These are phyloP conservation scores for Penicillium ochrochloron DNA, from an alignment of 495 filamentous ascomycete species.

Conservation along the genomic window DNA sequence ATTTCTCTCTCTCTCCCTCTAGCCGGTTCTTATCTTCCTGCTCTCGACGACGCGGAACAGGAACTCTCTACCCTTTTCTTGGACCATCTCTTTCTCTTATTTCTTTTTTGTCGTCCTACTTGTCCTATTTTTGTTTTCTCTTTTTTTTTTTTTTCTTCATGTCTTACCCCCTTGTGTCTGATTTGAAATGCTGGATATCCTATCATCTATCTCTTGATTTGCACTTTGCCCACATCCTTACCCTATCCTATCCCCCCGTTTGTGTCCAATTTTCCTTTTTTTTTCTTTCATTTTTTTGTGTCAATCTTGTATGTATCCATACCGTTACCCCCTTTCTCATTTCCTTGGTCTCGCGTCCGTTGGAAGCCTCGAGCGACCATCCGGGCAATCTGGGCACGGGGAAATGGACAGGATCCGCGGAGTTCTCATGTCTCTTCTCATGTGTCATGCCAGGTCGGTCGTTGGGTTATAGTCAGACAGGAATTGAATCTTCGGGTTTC, in stretches of 20 bases:
- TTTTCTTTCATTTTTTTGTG: slow-evolving; percentile 15
- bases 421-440: slow-evolving; percentile 49
- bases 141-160: slow-evolving; percentile 25
- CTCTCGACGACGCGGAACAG: slow-evolving; percentile 48
- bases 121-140: slow-evolving; percentile 21
- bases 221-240: background rate
- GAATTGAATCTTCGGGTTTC: slow-evolving; percentile 39
- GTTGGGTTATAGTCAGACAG: slow-evolving; percentile 45
- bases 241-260: slow-evolving; percentile 18
- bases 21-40: slow-evolving; percentile 48
- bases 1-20: slow-evolving; percentile 30
- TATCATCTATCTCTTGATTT: slow-evolving; percentile 40
- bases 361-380: slow-evolving; percentile 34
- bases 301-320: slow-evolving; percentile 48
- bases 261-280: slow-evolving; percentile 9
- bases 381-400: slow-evolving; percentile 34
- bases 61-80: slow-evolving; percentile 27
- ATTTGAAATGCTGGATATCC: slow-evolving; percentile 52
- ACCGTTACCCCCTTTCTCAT: slow-evolving; percentile 37
- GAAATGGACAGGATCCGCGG: slow-evolving; percentile 41
- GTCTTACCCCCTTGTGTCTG: slow-evolving; percentile 30
- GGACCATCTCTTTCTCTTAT: slow-evolving; percentile 11
- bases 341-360: slow-evolving; percentile 39
- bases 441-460: slow-evolving; percentile 50
- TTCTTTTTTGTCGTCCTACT: slow-evolving; percentile 21